phyloP scores from a whole-genome alignment of 2,329 filamentous ascomycete species.

The Achaetomium macrosporum region DNA sequence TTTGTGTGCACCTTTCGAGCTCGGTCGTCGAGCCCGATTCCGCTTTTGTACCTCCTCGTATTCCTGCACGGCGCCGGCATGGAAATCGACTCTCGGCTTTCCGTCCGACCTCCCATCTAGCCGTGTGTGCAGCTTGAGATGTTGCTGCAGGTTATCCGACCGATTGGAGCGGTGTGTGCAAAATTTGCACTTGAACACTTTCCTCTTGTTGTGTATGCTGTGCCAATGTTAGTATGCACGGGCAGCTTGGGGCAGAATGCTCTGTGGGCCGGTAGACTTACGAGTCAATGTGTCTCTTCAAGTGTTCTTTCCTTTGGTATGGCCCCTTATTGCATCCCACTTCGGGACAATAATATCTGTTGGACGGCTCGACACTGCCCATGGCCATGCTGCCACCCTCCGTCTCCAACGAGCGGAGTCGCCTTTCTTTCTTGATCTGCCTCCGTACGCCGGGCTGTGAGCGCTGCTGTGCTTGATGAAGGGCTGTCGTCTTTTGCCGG shows the following conservation, averaged over 20 bases:
- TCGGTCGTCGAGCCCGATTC: neutral
- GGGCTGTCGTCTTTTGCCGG: conserved; percentile 39
- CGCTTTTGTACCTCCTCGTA: conserved; percentile 16
- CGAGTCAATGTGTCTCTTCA: conserved; percentile 50
- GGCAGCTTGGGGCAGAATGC: neutral
- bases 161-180: conserved; percentile 36
- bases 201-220: conserved; percentile 2
- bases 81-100: conserved; percentile 30
- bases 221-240: neutral
- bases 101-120: conserved; percentile 17
- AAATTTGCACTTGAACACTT: conserved; percentile 33
- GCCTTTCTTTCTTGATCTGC: neutral
- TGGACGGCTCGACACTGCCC: conserved; percentile 15
- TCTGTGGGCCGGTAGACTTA: conserved; percentile 31
- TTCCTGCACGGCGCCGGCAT: conserved; percentile 24
- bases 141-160: conserved; percentile 34
- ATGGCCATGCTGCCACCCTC: conserved; percentile 19
- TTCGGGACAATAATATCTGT: conserved; percentile 35
- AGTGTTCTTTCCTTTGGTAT: conserved; percentile 47
- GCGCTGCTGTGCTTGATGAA: conserved; percentile 36
- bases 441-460: neutral
- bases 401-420: neutral
- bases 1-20: neutral
- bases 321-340: conserved; percentile 34
- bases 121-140: conserved; percentile 34